Evolutionary conservation across 495 filamentous ascomycete genomes (phyloP).

Genomic region (Glarea lozoyensis): DNA sequence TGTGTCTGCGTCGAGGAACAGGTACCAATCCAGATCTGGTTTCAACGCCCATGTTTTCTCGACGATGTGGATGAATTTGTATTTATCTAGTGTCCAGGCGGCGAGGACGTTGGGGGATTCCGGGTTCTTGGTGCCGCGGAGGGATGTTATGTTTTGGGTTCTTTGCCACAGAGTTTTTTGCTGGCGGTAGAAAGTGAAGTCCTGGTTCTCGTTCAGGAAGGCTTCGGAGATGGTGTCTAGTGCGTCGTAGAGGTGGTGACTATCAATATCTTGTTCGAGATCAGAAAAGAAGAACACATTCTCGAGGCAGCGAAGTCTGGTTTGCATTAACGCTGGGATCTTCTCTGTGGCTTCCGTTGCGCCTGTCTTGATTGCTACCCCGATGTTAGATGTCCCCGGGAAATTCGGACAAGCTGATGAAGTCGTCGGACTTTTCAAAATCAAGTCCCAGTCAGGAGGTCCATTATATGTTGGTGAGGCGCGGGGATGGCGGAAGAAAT

Average conservation of each 20-base stretch:
- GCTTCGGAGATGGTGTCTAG: conserved; percentile 34
- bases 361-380: conserved; percentile 49
- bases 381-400: too few relatives aligned
- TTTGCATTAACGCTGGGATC: conserved; percentile 47
- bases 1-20: conserved; percentile 62
- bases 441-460: too few relatives aligned
- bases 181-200: conserved; percentile 46
- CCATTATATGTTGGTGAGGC: too few relatives aligned
- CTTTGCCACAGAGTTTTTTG: conserved; percentile 2
- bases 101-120: not conserved
- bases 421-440: too few relatives aligned
- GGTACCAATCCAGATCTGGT: conserved; percentile 52
- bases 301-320: conserved; percentile 29
- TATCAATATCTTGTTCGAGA: conserved; percentile 39
- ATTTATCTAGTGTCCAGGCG: conserved; percentile 14
- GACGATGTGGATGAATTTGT: conserved; percentile 41
- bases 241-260: conserved; percentile 41
- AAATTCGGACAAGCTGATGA: too few relatives aligned
- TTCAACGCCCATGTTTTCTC: conserved; percentile 41
- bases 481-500: too few relatives aligned
- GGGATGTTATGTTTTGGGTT: conserved; percentile 1
- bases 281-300: conserved; percentile 53
- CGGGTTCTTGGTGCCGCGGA: not conserved
- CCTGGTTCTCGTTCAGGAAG: conserved; percentile 27
- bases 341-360: conserved; percentile 43